Percentiles rank a stretch among this genome's conserved stretches.
phyloP scores from a whole-genome alignment of 257 asterid species.

The Penstemon eatonii region DNA sequence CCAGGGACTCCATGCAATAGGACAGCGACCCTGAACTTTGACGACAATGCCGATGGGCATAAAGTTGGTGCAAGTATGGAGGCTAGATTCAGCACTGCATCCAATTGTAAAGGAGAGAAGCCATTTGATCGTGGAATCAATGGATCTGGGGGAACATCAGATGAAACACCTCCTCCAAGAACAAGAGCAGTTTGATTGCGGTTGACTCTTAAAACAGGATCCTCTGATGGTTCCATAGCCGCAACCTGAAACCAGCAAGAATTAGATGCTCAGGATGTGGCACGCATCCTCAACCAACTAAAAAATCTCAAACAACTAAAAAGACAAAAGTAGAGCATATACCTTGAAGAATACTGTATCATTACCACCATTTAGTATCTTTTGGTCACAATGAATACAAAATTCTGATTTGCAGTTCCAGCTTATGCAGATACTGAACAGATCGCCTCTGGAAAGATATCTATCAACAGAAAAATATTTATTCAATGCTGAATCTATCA shows the following conservation, averaged over 20 bases:
- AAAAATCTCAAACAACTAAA: not conserved
- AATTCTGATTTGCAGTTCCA: slow-evolving; percentile 88
- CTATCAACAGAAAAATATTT: slow-evolving; percentile 78
- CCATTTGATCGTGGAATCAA: slow-evolving; percentile 46
- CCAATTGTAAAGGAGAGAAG: slow-evolving; percentile 61
- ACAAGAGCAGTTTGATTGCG: slow-evolving; percentile 84
- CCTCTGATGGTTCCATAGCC: slow-evolving; percentile 86
- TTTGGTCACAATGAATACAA: slow-evolving; percentile 70
- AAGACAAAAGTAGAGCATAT: slow-evolving; percentile 8
- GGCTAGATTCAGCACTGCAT: slow-evolving; percentile 60
- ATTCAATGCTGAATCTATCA: slow-evolving; percentile 75
- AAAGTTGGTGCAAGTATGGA: slow-evolving; percentile 81
- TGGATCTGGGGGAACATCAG: slow-evolving; percentile 76
- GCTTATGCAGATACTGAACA: slow-evolving; percentile 58
- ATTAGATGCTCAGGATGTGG: slow-evolving; percentile 14
- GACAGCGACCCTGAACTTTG: slow-evolving; percentile 83
- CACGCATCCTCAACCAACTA: slow-evolving; percentile 19
- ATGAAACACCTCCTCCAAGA: slow-evolving; percentile 82
- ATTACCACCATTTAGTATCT: slow-evolving; percentile 44
- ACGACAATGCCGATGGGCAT: slow-evolving; percentile 78
- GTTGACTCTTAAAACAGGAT: slow-evolving; percentile 67
- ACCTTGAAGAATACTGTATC: slow-evolving; percentile 83
- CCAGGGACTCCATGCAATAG: slow-evolving; percentile 81
- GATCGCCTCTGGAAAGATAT: slow-evolving; percentile 80
- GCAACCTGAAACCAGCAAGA: slow-evolving; percentile 57